Base-by-base conservation (phyloP, 177 flowering plant species). In the Vitis hybrid region DNA sequence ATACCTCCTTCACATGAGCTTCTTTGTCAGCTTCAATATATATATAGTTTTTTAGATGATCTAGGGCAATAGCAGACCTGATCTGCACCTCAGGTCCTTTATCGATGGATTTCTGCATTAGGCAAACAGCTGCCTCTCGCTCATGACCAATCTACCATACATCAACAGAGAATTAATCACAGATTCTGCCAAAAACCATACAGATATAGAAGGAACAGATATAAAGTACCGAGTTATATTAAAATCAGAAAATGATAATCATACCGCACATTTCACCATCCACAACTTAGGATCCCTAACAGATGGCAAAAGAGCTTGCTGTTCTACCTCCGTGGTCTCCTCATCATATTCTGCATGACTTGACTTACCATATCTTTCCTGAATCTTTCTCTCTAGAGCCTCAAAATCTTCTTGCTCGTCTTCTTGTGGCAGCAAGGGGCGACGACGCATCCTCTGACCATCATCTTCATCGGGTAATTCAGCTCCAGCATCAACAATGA, bases 191-290 rank as follows among this genome's bases (percentile, higher is more conserved):
- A 11, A 16, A 2, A 1, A 9, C 45, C 11, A 53, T 48, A 18
- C 48, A 14, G 33, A 4, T 59, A 19, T 59, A 49, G 11, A 61
- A 60, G 14, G 11, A 53, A 31, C 7, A 31, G 51, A 33, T 51
- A 29, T 18, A 66, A 18, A 56, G 2, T 29, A 14, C 58, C 2
- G 22, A 26, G 4, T 3, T 51, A 18, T 39, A 57, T 19, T 5
- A 45, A 60, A 69, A 10, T 55, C 2, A 53, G 29, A 45, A 48
- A 57, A 12, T 10, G 14, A 60, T 18, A 18, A 70, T 15, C 93
- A 63, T 90, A 96, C 98, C 88, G 86, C 88, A 76, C 99, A 96
- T 81, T 89, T 94, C 57, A 96, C 95, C 93, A 94, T 90, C 97
- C 98, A 96, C 69, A 96, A 72, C 72, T 96, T 96, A 26, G 99